phyloP scores from a whole-genome alignment of 768 basidiomycete species.

The Hysterangium stoloniferum region DNA sequence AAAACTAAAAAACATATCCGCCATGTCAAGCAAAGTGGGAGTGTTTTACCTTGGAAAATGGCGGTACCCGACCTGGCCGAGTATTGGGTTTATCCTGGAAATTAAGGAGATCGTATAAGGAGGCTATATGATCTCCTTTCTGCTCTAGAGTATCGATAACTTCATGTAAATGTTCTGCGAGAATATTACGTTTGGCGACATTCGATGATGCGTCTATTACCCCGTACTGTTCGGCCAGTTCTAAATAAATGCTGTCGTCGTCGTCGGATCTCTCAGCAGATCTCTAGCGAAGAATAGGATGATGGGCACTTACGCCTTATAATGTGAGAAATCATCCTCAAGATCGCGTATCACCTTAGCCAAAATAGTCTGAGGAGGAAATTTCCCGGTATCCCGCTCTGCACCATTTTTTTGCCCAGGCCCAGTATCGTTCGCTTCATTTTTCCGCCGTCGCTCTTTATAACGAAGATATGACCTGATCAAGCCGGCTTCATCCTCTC shows the following conservation, averaged over 20 bases:
- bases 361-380: slow-evolving; percentile 86
- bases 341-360: slow-evolving; percentile 77
- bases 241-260: slow-evolving; percentile 67
- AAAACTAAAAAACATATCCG: no score
- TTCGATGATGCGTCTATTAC: slow-evolving; percentile 79
- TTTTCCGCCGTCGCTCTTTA: not conserved
- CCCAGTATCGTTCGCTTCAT: slow-evolving; percentile 15
- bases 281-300: slow-evolving; percentile 6
- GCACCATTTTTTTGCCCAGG: slow-evolving; percentile 1
- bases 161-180: slow-evolving; percentile 83
- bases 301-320: slow-evolving; percentile 65
- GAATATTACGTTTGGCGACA: slow-evolving; percentile 71
- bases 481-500: slow-evolving; percentile 29
- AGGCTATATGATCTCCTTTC: slow-evolving; percentile 96
- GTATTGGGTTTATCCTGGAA: slow-evolving; percentile 53
- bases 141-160: slow-evolving; percentile 89
- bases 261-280: slow-evolving; percentile 3
- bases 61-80: no score
- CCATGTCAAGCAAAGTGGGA: no score
- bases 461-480: slow-evolving; percentile 2
- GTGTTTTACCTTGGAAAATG: no score
- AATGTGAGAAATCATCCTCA: slow-evolving; percentile 92
- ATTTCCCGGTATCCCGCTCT: slow-evolving; percentile 23
- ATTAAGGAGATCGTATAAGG: slow-evolving; percentile 73
- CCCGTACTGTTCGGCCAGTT: slow-evolving; percentile 90